Base-by-base conservation (phyloP, 2,329 filamentous ascomycete species). In the Scedosporium apiospermum region DNA sequence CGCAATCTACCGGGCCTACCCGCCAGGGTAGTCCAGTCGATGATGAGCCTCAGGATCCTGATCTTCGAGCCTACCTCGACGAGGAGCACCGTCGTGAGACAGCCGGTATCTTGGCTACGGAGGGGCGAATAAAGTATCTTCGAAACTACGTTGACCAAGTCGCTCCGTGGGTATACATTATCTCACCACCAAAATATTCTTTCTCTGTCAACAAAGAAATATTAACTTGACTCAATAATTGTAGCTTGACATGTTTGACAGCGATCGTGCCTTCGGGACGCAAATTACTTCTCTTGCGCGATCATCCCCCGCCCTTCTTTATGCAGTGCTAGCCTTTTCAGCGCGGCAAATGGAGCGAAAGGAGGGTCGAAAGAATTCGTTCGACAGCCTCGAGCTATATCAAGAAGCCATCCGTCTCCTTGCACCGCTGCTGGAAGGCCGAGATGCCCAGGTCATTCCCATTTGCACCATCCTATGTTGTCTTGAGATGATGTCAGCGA, bases 241-340 rank as follows among this genome's bases (percentile, higher is more conserved):
- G 12, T 30, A 57, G 79, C 76, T 85, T 14, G 83, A 86, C 67
- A 85, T 83, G 74, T 84, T 84, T 64, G 82, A 86, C 66, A 77
- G 75, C 30, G 73, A 78, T 27, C 76, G 79, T 18, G 76, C 77
- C 3, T 85, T 86, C 66, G 79, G 80, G 3, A 76, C 82, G 1
- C 76, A 82, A 46, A 71, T 85, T 1, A 79, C 82, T 0, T 72
- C 78, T 4, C 67, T 84, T 21, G 81, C 81, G 1, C 77, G 76
- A 34, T 71, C 71, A 16, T 78, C 78, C 12, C 73, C 77, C 0
- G 74, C 78, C 62, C 71, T 84, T 1, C 71, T 80, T 1, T 82
- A 81, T 64, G 78, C 80, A 2, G 74, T 85, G 1, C 73, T 85
- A 0, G 81, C 82, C 0, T 74, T 85, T 0, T 84, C 82, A 0